Evolutionary conservation across 805 yeast species (phyloP).

Genomic region (Candida glaebosa): DNA sequence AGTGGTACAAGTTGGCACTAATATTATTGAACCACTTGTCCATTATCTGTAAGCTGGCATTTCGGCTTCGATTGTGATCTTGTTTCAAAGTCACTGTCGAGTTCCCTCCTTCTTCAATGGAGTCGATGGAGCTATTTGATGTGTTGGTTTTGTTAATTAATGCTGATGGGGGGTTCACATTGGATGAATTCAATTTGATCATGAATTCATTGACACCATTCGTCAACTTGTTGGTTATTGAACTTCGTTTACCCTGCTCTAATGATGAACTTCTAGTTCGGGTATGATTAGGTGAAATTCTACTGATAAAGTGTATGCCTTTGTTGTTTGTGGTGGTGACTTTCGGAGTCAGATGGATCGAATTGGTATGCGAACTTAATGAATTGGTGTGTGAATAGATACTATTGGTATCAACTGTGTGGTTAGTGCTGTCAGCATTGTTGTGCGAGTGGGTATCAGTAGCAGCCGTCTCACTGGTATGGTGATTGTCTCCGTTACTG

Average conservation of each 20-base stretch:
- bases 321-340: background rate
- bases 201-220: conserved; percentile 41
- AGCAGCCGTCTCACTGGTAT: conserved; percentile 4
- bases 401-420: background rate
- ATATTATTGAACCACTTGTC: conserved; percentile 42
- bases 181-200: conserved; percentile 32
- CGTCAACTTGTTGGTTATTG: conserved; percentile 37
- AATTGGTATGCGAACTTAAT: conserved; percentile 6
- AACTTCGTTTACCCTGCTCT: conserved; percentile 26
- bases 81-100: conserved; percentile 12
- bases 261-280: conserved; percentile 39
- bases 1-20: conserved; percentile 7
- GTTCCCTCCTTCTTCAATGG: conserved; percentile 22
- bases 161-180: conserved; percentile 8
- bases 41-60: conserved; percentile 40
- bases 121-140: conserved; percentile 32
- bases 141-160: conserved; percentile 10
- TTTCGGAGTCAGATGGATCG: conserved; percentile 3
- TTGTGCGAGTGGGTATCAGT: background rate
- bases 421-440: background rate
- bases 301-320: conserved; percentile 21
- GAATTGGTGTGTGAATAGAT: conserved; percentile 2
- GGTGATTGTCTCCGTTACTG: conserved; percentile 1
- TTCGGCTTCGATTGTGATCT: conserved; percentile 21
- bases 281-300: conserved; percentile 32